Conservation (phyloP, 345 rosid species). For the Eucalyptus tenuipes region DNA sequence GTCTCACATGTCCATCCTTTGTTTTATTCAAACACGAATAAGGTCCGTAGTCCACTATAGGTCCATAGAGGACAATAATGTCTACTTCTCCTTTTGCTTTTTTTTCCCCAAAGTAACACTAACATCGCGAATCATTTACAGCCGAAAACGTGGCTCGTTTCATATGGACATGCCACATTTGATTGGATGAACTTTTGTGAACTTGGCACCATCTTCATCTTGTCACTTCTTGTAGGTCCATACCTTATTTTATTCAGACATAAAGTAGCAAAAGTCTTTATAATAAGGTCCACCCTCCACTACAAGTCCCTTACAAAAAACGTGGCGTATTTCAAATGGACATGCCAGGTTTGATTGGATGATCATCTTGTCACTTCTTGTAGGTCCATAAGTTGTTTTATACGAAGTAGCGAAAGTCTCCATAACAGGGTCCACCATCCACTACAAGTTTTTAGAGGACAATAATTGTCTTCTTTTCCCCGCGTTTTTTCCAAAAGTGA, state of each 20-base stretch:
- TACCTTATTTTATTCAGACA: no score
- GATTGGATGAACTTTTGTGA: background rate
- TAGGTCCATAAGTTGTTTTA: background rate
- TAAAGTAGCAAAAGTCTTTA: background rate
- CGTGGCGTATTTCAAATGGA: background rate
- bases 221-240: background rate
- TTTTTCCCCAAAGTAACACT: no score
- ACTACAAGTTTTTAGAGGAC: background rate
- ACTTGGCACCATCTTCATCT: background rate
- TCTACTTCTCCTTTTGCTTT: no score
- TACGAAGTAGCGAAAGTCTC: background rate
- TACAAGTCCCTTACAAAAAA: no score
- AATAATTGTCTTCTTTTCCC: background rate
- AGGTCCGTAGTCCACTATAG: no score
- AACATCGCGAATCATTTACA: no score
- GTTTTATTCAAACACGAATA: no score
- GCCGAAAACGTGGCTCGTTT: fast-evolving
- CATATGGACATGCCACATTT: background rate
- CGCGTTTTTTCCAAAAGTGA: background rate
- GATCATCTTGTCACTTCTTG: background rate
- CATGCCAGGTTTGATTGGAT: background rate
- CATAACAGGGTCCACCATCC: background rate
- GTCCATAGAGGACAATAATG: no score
- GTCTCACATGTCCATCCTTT: background rate
- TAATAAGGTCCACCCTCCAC: background rate